These are phyloP conservation scores for Neopestalotiopsis sp. DNA, from an alignment of 2,329 filamentous ascomycete species.

Conservation along the genomic window DNA sequence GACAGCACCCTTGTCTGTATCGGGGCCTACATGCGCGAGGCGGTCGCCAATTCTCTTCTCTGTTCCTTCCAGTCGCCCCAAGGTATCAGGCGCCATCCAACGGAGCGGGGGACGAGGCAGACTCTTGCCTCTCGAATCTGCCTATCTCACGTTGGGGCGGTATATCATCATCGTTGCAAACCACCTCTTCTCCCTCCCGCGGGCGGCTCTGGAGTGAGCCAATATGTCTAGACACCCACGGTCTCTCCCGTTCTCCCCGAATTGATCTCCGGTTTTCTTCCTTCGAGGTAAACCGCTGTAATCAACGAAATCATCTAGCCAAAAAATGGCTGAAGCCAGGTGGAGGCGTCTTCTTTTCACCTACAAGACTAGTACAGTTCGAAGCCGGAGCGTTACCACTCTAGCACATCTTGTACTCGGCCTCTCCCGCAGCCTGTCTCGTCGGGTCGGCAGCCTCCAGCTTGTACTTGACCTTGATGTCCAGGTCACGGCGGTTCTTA, in stretches of 20 bases:
- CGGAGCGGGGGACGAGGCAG: background rate
- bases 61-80: background rate
- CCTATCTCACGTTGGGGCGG: no score
- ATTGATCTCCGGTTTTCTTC: no score
- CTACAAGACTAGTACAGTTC: no score
- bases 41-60: background rate
- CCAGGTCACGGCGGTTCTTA: slow-evolving; percentile 93
- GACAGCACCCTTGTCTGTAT: background rate
- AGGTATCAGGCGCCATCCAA: background rate
- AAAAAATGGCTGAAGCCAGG: no score
- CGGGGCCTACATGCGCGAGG: background rate
- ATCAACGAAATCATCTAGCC: no score
- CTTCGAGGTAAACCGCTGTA: no score
- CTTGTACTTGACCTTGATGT: slow-evolving; percentile 85
- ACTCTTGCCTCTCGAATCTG: no score
- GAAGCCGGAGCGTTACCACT: background rate
- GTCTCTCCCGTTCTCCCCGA: no score
- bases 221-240: no score
- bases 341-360: background rate
- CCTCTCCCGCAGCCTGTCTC: slow-evolving; percentile 70
- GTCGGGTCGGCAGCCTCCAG: slow-evolving; percentile 77
- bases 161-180: no score
- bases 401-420: slow-evolving; percentile 82
- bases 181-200: no score
- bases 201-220: no score